Evolutionary conservation across 208 protist species (phyloP).

Genomic region (Leishmania mexicana): DNA sequence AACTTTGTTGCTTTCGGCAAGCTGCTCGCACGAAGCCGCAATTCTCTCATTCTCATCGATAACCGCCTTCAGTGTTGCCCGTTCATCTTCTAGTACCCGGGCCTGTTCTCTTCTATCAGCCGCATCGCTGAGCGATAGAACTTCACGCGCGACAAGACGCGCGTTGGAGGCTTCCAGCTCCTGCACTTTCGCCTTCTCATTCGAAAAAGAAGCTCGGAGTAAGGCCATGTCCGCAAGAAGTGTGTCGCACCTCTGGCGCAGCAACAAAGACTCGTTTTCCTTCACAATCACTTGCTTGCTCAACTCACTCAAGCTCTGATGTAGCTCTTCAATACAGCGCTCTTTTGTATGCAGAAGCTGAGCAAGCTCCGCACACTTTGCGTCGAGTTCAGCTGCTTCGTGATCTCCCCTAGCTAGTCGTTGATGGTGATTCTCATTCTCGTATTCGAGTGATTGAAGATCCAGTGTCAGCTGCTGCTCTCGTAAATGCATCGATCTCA

Average conservation of each 20-base stretch:
- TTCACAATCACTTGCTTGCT: constrained; percentile 82
- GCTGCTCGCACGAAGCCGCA: constrained; percentile 6
- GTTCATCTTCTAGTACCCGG: constrained; percentile 26
- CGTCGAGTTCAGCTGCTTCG: constrained; percentile 40
- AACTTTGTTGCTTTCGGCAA: constrained; percentile 12
- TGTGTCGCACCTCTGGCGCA: constrained; percentile 64
- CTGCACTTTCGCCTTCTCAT: constrained; percentile 39
- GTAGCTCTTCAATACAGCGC: constrained; percentile 65
- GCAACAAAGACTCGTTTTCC: constrained; percentile 76
- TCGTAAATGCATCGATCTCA: constrained; percentile 61
- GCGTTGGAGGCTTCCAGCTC: constrained; percentile 79
- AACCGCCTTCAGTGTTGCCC: constrained; percentile 1
- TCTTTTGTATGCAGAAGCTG: constrained; percentile 64
- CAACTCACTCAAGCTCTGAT: constrained; percentile 78
- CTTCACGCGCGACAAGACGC: constrained; percentile 60
- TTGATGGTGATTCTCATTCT: constrained; percentile 76
- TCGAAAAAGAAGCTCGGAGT: constrained; percentile 37
- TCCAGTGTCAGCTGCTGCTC: constrained; percentile 85
- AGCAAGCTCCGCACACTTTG: constrained; percentile 49
- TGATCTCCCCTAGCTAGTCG: constrained; percentile 57
- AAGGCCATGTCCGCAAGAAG: constrained; percentile 53
- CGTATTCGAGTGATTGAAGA: constrained; percentile 81
- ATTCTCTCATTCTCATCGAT: constrained; percentile 10
- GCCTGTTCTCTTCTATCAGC: background rate
- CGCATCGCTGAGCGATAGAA: constrained; percentile 33